Conservation (phyloP, 2,329 filamentous ascomycete genomes). For the Sporothrix protearum region DNA sequence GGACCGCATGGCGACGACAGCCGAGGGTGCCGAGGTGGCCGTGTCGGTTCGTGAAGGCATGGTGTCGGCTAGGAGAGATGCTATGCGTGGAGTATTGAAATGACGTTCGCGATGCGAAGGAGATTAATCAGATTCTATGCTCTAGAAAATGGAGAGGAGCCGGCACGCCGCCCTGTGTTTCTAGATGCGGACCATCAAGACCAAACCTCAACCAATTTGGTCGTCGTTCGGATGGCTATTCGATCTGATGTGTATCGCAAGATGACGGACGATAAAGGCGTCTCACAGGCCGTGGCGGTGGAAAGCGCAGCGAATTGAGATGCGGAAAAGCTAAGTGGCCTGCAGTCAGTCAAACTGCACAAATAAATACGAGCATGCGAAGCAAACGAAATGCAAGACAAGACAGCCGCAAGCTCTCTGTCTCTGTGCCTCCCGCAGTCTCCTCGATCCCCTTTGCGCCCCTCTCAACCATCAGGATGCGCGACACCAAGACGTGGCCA, state of each 20-base stretch:
- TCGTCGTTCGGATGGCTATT: neutral
- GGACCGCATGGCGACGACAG: neutral
- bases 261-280: neutral
- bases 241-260: neutral
- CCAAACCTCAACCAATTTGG: neutral
- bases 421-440: neutral
- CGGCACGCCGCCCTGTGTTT: conserved; percentile 10
- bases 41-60: conserved; percentile 24
- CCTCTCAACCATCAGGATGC: neutral
- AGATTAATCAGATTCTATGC: neutral
- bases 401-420: neutral
- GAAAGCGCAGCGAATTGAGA: neutral
- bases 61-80: neutral
- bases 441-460: neutral
- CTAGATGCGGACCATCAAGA: conserved; percentile 17
- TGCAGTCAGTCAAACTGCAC: neutral
- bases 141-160: neutral
- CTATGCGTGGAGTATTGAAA: neutral
- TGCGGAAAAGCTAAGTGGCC: conserved; percentile 6
- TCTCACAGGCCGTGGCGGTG: neutral
- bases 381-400: neutral
- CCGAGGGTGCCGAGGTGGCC: neutral
- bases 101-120: neutral
- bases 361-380: neutral
- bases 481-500: neutral